phyloP scores from a whole-genome alignment of 75 land plant genomes.

The Chamaecyparis obtusa region DNA sequence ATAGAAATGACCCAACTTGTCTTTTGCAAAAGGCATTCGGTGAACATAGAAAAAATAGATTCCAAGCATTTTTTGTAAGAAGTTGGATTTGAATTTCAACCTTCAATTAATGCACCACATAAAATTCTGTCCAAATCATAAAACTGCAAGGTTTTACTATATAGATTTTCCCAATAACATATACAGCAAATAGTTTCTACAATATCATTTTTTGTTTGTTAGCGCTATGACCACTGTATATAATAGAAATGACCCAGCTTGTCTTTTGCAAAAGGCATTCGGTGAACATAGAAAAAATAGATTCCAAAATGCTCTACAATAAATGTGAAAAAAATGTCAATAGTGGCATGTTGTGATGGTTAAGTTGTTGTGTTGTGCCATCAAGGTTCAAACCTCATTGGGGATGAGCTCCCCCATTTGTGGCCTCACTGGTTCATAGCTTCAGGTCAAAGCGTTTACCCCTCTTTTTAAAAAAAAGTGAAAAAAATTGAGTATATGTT shows the following conservation, averaged over 20 bases:
- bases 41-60: background rate
- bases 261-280: background rate
- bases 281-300: background rate
- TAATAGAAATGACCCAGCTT: background rate
- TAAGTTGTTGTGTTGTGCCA: no score
- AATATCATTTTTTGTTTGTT: no score
- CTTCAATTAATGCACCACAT: no score
- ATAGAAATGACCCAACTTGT: background rate
- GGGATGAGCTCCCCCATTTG: no score
- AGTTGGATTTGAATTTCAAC: no score
- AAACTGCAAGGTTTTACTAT: background rate
- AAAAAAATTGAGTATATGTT: background rate
- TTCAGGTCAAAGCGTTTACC: no score
- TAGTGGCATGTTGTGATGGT: no score
- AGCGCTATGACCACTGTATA: background rate
- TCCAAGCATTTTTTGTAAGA: background rate
- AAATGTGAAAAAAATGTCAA: background rate
- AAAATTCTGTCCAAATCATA: background rate
- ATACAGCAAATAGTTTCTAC: background rate
- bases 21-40: background rate
- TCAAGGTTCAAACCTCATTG: no score
- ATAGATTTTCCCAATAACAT: background rate
- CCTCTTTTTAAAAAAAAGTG: no score
- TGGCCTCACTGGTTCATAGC: no score
- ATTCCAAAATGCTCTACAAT: background rate